Evolutionary conservation across 2,329 filamentous ascomycete species (phyloP), one percentile per base, ranked within the genome.

Genomic region (Huntiella decipiens): DNA sequence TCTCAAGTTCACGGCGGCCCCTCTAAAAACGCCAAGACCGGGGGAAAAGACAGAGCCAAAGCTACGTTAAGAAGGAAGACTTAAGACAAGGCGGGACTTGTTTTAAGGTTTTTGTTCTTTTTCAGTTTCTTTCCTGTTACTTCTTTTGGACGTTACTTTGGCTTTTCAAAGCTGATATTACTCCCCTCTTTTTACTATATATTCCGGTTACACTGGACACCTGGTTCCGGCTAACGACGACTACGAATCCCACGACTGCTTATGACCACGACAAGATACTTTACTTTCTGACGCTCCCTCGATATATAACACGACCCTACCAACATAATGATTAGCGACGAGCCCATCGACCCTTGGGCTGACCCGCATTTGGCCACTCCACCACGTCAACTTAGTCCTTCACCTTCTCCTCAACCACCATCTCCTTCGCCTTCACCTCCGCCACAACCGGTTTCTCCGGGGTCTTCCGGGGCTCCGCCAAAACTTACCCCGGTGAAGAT

Each of bases 271-370:
- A 28, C 22, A 8, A 28, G 22, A 28, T 10, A 28, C 22, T n/a
- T 28, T 41, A 17, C 19, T 34, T 15, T 32, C 34, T 36, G 15
- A 34, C 33, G 5, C 28, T 43, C n/a, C 40, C 7, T n/a, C 15
- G 33, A 12, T 11, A 34, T 17, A 41, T 16, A 34, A 31, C 13
- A 3, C 12, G 8, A 1, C 34, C 7, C 8, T 32, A 34, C 31
- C 11, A 13, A 19, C 15, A 43, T 41, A 43, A 48, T 47, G 45
- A 45, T 47, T 33, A 36, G 17, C 7, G 45, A 50, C 44, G 46
- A 50, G 32, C 48, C 48, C 34, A 48, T 47, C 39, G 45, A 48
- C 19, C 41, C 42, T 31, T 50, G 45, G 48, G 46, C 43, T 33
- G 48, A 50, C 8, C 37, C 38, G n/a, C 43, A 13, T 32, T 19